Evolutionary conservation across 2,329 filamentous ascomycete species (phyloP), one percentile per base, ranked within the genome.

Genomic region (Fusarium sp.): DNA sequence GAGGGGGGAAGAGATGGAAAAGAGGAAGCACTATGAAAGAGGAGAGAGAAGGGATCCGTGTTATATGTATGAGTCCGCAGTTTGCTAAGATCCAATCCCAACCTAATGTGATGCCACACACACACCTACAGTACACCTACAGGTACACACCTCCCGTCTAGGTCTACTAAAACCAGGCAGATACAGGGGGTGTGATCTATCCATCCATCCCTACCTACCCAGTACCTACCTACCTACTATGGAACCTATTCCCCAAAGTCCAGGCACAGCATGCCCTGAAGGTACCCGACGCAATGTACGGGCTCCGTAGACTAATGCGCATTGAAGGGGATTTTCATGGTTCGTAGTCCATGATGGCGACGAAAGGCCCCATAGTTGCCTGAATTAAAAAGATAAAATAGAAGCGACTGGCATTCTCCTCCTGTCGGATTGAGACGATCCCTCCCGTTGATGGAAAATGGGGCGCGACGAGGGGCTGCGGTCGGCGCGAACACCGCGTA

Each of bases 361-460:
- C 65, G 25, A 25, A 56, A 70, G 72, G 67, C 56, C 54, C 71
- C 68, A 70, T 72, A 74, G 76, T 75, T 78, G 76, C 75, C 76
- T 78, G 68, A 73, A 68, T 71, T 62, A 67, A 41, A 33, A 33
- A 33, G 23, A 23, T 23, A 23, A 23, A 23, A 23, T 23, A 33
- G 14, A 30, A 30, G 27, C 27, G 30, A 33, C 30, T 6, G 30
- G 30, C 30, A 56, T 40, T 70, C 58, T 65, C 39, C 50, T 56
- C 66, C 61, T 68, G 63, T 68, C 63, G 62, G 68, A 60, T 58
- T 54, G 41, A 60, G 67, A 66, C 65, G 65, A 72, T 72, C 60
- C 56, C 56, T 70, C 62, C 65, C 58, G 65, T 62, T 62, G 62
- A 67, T 64, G 62, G 71, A 71, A 71, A 71, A 58, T 70, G 70